Percentiles rank a stretch among this genome's conserved stretches.
These are phyloP conservation scores for Diutina sp. DNA, from an alignment of 1,139 yeast species.

Conservation along the genomic window DNA sequence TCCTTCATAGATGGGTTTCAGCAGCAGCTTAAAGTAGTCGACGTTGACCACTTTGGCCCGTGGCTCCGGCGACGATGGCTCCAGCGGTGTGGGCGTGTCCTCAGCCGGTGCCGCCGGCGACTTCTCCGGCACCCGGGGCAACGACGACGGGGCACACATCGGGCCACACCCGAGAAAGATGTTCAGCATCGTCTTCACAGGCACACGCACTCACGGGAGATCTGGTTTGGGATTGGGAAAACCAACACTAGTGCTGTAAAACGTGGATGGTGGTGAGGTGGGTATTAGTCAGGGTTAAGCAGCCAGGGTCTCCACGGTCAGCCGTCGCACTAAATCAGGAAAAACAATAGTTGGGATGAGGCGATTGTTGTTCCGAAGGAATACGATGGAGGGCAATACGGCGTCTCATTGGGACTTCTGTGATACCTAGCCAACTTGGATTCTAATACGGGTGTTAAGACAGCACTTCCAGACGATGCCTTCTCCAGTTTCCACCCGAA, in stretches of 20 bases:
- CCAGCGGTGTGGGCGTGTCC: neutral
- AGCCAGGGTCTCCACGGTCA: neutral
- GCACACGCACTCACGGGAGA: too few species aligned
- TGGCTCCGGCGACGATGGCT: neutral
- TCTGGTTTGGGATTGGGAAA: too few species aligned
- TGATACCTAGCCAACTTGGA: too few species aligned
- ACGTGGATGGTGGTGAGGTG: neutral
- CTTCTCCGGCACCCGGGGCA: too few species aligned
- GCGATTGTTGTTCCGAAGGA: neutral
- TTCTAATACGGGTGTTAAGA: too few species aligned
- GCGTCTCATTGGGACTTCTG: neutral
- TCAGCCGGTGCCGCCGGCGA: neutral
- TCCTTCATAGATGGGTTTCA: conserved; percentile 28
- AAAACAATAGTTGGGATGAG: neutral
- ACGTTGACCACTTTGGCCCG: neutral
- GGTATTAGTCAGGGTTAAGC: neutral
- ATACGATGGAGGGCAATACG: neutral
- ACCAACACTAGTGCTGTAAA: neutral
- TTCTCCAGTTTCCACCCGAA: too few species aligned
- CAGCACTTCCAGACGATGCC: too few species aligned
- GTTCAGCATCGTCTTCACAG: neutral
- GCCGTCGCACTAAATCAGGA: neutral
- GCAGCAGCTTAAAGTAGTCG: conserved; percentile 14
- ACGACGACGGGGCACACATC: neutral
- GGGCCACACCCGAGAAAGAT: neutral